Base-by-base conservation (phyloP, 1,139 yeast species). In the Pichia sp. region DNA sequence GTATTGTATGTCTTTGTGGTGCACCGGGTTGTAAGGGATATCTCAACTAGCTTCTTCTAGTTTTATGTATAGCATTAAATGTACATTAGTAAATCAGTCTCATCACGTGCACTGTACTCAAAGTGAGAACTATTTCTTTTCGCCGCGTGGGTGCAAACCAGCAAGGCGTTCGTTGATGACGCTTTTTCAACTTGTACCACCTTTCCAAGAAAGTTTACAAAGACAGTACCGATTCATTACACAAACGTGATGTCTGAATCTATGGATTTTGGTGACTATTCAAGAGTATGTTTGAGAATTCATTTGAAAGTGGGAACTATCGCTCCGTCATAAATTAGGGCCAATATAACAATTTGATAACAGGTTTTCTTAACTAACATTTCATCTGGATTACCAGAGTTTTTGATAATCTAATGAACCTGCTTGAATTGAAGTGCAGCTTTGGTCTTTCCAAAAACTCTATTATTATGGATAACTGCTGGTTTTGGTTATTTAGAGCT, bases 11-110 rank as follows among this genome's bases (percentile, higher is more conserved):
- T 66, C 69, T 86, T 20, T 91, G 98, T 69, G 98, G 98, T 3
- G 91, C 96, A 0, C 79, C 88, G 1, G 88, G 85, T 1, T 91
- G 98, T 64, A 88, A 88, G 59, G 97, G 97, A 0, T 91, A 78
- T 60, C 72, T 91, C 52, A 89, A 89, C 59, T 89, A 62, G 54
- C 14, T 3, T 18, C 5, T 25, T 25, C 15, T 25, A 25, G 4
- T 25, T 3, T 12, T 25, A 9, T 25, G n/a, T 25, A 25, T 25
- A 12, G 18, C 12, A 26, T 14, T 5, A 26, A 4, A n/a, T n/a
- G n/a, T n/a, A n/a, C n/a, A n/a, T n/a, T n/a, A n/a, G n/a, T n/a
- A n/a, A n/a, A n/a, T n/a, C n/a, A n/a, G n/a, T n/a, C n/a, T n/a
- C n/a, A n/a, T n/a, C n/a, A n/a, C n/a, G n/a, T n/a, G n/a, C n/a